These are phyloP conservation scores for Elongisporangium senticosum DNA, from an alignment of 352 stramenopile species.

Conservation along the genomic window DNA sequence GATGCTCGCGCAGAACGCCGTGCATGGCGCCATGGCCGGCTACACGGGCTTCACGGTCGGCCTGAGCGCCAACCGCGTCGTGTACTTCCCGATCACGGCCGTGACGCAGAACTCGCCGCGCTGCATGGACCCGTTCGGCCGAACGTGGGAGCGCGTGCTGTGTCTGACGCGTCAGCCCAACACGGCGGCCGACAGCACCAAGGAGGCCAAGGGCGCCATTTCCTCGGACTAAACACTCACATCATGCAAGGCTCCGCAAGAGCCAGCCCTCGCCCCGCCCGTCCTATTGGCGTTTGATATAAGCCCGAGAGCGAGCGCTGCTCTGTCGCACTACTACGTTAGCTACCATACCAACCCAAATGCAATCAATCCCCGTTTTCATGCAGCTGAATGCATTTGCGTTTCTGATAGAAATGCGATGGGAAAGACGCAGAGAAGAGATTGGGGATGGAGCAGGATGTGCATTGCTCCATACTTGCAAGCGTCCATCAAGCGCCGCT, in stretches of 20 bases:
- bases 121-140: slow-evolving; percentile 80
- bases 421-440: background rate
- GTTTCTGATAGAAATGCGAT: background rate
- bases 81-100: slow-evolving; percentile 87
- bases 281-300: background rate
- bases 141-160: slow-evolving; percentile 94
- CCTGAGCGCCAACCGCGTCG: slow-evolving; percentile 96
- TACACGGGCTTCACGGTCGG: slow-evolving; percentile 97
- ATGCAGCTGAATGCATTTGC: background rate
- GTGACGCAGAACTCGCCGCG: slow-evolving; percentile 85
- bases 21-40: slow-evolving; percentile 97
- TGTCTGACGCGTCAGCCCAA: slow-evolving; percentile 95
- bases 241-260: background rate
- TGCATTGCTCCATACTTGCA: background rate
- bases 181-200: slow-evolving; percentile 47
- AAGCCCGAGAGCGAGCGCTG: background rate
- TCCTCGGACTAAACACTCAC: slow-evolving; percentile 56
- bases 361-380: background rate
- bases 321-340: background rate
- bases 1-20: slow-evolving; percentile 97
- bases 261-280: background rate
- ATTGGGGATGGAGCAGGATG: background rate
- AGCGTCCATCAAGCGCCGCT: background rate
- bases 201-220: slow-evolving; percentile 44
- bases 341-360: background rate